Percentiles rank a stretch among this genome's conserved stretches.
Conservation (phyloP, 2,329 filamentous ascomycete species). For the Nemania diffusa region DNA sequence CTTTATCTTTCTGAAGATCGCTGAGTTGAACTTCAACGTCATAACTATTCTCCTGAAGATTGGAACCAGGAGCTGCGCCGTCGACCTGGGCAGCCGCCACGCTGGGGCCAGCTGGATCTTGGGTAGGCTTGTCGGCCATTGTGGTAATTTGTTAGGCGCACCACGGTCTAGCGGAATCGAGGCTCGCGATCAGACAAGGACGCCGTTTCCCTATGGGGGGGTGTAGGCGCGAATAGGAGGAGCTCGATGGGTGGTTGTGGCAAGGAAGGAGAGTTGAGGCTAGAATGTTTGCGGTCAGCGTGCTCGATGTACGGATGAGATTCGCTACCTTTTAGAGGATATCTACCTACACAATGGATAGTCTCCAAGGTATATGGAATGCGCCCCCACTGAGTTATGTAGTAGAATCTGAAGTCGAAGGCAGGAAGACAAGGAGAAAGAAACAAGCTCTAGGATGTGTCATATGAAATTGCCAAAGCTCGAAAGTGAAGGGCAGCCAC, state of each 20-base stretch:
- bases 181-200: neutral
- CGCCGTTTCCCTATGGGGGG: neutral
- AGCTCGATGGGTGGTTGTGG: neutral
- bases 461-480: constrained; percentile 17
- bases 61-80: constrained; percentile 56
- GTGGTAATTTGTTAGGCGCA: constrained; percentile 10
- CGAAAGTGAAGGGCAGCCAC: constrained; percentile 1
- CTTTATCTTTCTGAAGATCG: constrained; percentile 85
- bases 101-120: constrained; percentile 27
- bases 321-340: neutral
- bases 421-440: constrained; percentile 7
- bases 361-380: neutral
- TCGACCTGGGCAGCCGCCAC: constrained; percentile 51
- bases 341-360: neutral
- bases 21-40: constrained; percentile 93
- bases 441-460: constrained; percentile 14
- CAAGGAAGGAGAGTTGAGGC: constrained; percentile 2
- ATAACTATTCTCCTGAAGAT: constrained; percentile 77
- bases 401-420: neutral
- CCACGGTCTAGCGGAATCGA: neutral
- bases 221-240: neutral
- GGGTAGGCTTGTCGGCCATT: constrained; percentile 42
- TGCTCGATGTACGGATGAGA: neutral
- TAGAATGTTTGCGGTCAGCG: constrained; percentile 15
- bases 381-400: neutral